Base-by-base conservation (phyloP, 225 moss, liverwort and hornwort genomes). In the Pseudoscleropodium purum region DNA sequence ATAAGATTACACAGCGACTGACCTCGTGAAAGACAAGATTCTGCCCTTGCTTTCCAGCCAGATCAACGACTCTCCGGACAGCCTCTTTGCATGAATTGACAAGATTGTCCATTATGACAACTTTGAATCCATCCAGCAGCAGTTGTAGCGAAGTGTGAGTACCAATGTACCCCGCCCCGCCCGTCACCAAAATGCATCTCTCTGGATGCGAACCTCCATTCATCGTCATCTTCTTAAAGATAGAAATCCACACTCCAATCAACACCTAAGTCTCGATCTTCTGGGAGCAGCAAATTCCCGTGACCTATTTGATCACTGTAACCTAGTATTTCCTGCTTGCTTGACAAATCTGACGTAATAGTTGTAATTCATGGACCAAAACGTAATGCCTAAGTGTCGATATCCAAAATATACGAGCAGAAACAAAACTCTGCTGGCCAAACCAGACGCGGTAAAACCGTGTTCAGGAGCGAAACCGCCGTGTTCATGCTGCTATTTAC, bases 121-220 rank as follows among this genome's bases (percentile, higher is more conserved):
- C 98, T 79, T 95, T 97, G 89, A 95, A 98, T 45, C 98, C 98
- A 89, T 98, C 98, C 89, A 95, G 88, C 93, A 98, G 89, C 49
- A 98, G 95, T 91, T 97, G 98, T 57, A 98, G 89, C 49, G 95
- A 92, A 21, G 98, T 96, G 72, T 98, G 98, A 87, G 94, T 97
- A 31, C 98, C 98, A 90, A 98, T 98, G 91, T 97, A 98, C 57
- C 98, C 98, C 49, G 98, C 98, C 84, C 98, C 98, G 45, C 98
- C 98, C 9, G 98, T 97, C 85, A 98, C 98, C 87, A 98, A 88
- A 89, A 98, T 93, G 85, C 95, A 96, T 73, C 96, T 92, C 90
- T 94, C 89, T 19, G 87, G 82, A 83, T 88, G 87, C 68, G 52
- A 43, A 88, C 84, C 86, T 47, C 93, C 94, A 49, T 93, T 95